Evolutionary conservation across 257 asterid species (phyloP).

Genomic region (Capsicum pubescens): DNA sequence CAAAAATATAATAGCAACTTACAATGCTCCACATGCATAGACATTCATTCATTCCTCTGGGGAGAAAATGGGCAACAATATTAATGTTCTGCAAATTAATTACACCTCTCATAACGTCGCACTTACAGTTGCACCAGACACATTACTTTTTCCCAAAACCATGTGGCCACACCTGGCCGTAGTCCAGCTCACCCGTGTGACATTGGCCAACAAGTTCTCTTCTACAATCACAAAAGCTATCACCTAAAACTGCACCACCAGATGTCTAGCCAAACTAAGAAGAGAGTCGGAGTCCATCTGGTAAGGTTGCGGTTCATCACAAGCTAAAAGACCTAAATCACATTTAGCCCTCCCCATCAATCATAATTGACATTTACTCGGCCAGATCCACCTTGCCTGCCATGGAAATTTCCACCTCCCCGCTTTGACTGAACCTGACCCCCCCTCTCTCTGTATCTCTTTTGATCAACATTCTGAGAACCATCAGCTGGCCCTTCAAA

Average conservation of each 20-base stretch:
- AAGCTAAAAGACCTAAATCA: constrained; percentile 38
- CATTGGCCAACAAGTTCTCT: constrained; percentile 40
- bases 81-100: constrained; percentile 24
- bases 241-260: constrained; percentile 45
- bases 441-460: constrained; percentile 71
- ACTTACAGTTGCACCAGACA: constrained; percentile 27
- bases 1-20: constrained; percentile 19
- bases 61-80: constrained; percentile 19
- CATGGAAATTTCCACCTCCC: constrained; percentile 62
- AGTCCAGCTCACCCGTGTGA: constrained; percentile 49
- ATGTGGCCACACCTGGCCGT: background rate
- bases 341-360: constrained; percentile 43
- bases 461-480: constrained; percentile 45
- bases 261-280: constrained; percentile 46
- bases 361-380: constrained; percentile 50
- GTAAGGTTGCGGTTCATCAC: constrained; percentile 34
- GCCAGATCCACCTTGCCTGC: constrained; percentile 52
- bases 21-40: constrained; percentile 20
- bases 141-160: constrained; percentile 6
- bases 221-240: constrained; percentile 32
- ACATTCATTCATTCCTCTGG: constrained; percentile 14
- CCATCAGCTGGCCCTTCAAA: constrained; percentile 56
- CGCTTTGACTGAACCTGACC: constrained; percentile 62
- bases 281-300: constrained; percentile 28
- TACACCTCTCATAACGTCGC: constrained; percentile 18